Percentiles rank a stretch among this genome's conserved stretches.
These are phyloP conservation scores for Trypanosoma vivax DNA, from an alignment of 208 protist species.

Conservation along the genomic window DNA sequence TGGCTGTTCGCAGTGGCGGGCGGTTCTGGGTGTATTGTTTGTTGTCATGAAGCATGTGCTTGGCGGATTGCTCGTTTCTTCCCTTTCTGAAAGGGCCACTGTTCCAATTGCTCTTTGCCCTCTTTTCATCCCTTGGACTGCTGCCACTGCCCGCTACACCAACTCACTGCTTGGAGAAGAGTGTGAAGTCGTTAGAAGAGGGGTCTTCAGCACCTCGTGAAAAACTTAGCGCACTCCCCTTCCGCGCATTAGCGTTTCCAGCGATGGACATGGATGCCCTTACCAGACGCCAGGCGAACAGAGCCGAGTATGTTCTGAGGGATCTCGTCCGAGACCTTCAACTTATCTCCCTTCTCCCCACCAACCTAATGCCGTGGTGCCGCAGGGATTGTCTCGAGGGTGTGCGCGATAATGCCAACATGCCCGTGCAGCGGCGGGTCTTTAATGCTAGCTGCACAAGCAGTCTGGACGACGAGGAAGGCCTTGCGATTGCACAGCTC, in stretches of 20 bases:
- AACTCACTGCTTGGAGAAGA: too few species aligned
- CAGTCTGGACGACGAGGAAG: slow-evolving; percentile 12
- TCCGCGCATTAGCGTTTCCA: not conserved
- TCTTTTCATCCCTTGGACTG: too few species aligned
- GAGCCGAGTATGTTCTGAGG: slow-evolving; percentile 63
- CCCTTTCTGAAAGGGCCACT: not conserved
- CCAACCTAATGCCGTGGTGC: slow-evolving; percentile 57
- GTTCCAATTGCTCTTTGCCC: not conserved
- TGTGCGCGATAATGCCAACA: slow-evolving; percentile 3
- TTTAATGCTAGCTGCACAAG: not conserved
- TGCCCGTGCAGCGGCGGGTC: not conserved
- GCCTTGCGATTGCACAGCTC: slow-evolving; percentile 25
- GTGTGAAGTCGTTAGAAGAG: too few species aligned
- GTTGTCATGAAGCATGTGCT: too few species aligned
- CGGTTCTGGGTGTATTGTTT: too few species aligned
- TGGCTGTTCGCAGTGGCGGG: too few species aligned
- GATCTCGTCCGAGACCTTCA: slow-evolving; percentile 68
- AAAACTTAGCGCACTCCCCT: not conserved
- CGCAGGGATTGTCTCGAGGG: slow-evolving; percentile 44
- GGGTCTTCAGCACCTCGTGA: not conserved
- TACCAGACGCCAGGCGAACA: slow-evolving; percentile 72
- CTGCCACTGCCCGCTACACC: too few species aligned
- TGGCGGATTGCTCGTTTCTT: not conserved
- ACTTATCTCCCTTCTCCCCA: slow-evolving; percentile 53
- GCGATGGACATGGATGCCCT: slow-evolving; percentile 81